Evolutionary conservation across 2,329 filamentous ascomycete species (phyloP).

Genomic region (Xylariomycetidae sp.): DNA sequence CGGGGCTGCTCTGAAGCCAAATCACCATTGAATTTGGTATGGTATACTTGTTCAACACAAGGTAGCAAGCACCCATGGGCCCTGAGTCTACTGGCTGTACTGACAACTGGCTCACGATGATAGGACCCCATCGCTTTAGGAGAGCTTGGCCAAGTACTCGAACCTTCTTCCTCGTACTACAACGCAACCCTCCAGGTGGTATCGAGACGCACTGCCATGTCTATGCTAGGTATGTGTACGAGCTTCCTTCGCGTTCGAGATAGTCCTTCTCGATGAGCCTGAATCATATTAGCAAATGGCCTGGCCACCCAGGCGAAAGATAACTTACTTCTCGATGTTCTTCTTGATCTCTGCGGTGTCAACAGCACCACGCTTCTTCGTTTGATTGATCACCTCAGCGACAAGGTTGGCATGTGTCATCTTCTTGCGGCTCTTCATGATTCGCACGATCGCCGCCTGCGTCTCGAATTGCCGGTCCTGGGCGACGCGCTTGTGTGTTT

Average conservation of each 20-base stretch:
- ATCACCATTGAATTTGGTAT: no score
- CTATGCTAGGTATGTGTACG: constrained; percentile 68
- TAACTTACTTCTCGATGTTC: constrained; percentile 83
- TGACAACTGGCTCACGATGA: no score
- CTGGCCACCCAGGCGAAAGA: constrained; percentile 1
- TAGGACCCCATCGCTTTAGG: no score
- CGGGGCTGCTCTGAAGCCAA: no score
- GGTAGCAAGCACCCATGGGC: no score
- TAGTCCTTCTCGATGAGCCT: constrained; percentile 93
- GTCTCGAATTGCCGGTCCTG: constrained; percentile 93
- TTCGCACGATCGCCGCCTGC: constrained; percentile 91
- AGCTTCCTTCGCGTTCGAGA: constrained; percentile 69
- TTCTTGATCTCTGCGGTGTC: constrained; percentile 87
- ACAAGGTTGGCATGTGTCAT: constrained; percentile 85
- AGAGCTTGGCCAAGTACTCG: no score
- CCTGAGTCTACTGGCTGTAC: no score
- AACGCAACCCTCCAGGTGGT: neutral
- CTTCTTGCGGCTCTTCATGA: constrained; percentile 90
- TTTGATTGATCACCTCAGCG: constrained; percentile 86
- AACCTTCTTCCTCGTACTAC: no score
- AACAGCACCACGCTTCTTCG: constrained; percentile 76
- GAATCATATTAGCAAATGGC: constrained; percentile 20
- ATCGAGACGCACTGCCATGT: neutral
- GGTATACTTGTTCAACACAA: no score
- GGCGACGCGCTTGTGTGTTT: constrained; percentile 83